These are phyloP conservation scores for Alternaria incomplexa DNA, from an alignment of 2,329 filamentous ascomycete genomes.

Conservation along the genomic window DNA sequence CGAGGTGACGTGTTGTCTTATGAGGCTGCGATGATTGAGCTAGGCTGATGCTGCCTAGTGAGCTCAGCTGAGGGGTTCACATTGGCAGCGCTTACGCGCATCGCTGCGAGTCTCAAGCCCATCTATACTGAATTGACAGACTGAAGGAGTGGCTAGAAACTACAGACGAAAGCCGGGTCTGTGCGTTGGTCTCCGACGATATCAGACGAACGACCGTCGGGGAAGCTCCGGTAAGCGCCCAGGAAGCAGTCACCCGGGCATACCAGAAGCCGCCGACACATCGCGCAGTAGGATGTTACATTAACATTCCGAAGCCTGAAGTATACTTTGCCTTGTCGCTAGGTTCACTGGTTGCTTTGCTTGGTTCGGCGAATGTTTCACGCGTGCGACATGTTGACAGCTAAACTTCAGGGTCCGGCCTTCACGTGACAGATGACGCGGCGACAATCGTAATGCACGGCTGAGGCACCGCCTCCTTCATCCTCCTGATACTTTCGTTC, in stretches of 20 bases:
- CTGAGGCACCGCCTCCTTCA: constrained; percentile 17
- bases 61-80: neutral
- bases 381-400: constrained; percentile 11
- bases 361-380: constrained; percentile 14
- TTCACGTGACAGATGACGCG: constrained; percentile 20
- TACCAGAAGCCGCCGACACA: neutral
- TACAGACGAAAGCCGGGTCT: neutral
- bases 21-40: neutral
- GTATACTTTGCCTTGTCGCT: neutral
- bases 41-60: neutral
- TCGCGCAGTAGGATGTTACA: neutral
- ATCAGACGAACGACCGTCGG: neutral
- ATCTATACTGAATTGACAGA: neutral
- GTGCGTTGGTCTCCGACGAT: neutral
- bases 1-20: neutral
- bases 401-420: constrained; percentile 4
- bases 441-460: constrained; percentile 11
- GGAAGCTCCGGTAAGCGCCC: neutral
- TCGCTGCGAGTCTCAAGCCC: neutral
- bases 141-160: neutral
- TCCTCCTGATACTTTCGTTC: constrained; percentile 18
- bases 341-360: neutral
- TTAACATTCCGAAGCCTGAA: neutral
- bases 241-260: neutral
- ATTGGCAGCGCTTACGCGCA: neutral